These are phyloP conservation scores for Turnera subulata DNA, from an alignment of 345 rosid species.

Conservation along the genomic window DNA sequence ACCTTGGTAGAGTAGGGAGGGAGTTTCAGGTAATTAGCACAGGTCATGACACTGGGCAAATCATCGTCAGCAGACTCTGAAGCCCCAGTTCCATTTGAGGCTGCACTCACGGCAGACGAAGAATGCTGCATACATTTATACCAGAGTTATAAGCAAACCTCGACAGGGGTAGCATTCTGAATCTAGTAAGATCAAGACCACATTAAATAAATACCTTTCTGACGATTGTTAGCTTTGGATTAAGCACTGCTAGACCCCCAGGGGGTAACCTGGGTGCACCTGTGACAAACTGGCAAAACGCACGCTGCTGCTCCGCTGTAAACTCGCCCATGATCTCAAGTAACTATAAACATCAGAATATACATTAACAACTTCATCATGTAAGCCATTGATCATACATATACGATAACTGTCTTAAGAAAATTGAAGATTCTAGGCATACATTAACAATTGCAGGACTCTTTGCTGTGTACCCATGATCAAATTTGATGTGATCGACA, in stretches of 20 bases:
- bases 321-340: conserved; percentile 98
- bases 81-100: conserved; percentile 62
- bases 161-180: background rate
- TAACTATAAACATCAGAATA: conserved; percentile 41
- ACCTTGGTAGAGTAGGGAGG: conserved; percentile 99
- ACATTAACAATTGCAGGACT: conserved; percentile 87
- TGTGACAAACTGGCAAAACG: conserved; percentile 97
- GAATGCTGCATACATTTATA: conserved; percentile 61
- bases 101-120: conserved; percentile 53
- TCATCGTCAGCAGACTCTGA: conserved; percentile 89
- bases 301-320: conserved; percentile 91
- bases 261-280: conserved; percentile 99
- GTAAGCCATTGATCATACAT: no score
- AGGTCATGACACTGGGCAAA: conserved; percentile 98
- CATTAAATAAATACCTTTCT: conserved; percentile 61
- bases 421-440: conserved; percentile 20
- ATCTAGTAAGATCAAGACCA: no score
- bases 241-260: conserved; percentile 92
- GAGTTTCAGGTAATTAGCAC: conserved; percentile 98
- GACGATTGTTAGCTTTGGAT: conserved; percentile 94
- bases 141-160: background rate
- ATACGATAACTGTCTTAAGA: background rate
- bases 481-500: conserved; percentile 90
- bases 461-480: conserved; percentile 96
- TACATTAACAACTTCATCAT: conserved; percentile 3